Conservation (phyloP, 2,329 filamentous ascomycete genomes). For the Beauveria caledonica region DNA sequence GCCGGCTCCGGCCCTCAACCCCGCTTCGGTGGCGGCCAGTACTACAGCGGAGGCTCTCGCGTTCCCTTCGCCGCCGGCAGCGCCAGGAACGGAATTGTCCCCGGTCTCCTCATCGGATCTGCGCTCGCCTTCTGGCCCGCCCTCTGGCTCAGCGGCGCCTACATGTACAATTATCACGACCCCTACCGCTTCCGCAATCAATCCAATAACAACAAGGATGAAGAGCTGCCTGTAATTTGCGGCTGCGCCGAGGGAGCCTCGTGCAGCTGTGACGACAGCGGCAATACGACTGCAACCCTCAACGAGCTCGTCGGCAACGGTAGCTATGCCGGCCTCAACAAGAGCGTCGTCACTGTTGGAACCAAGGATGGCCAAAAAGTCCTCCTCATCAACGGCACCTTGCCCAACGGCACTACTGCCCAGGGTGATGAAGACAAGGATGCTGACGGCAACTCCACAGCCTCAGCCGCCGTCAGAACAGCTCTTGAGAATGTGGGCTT, state of each 20-base stretch:
- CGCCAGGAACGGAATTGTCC: constrained; percentile 37
- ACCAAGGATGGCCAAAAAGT: constrained; percentile 54
- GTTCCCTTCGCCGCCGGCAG: constrained; percentile 53
- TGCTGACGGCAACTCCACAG: constrained; percentile 31
- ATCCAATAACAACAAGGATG: constrained; percentile 33
- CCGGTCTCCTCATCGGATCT: constrained; percentile 40
- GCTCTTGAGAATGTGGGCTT: constrained; percentile 35
- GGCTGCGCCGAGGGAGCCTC: constrained; percentile 41
- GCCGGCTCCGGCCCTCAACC: constrained; percentile 50
- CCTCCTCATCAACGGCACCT: constrained; percentile 67
- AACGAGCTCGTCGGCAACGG: constrained; percentile 58
- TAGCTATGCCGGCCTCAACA: constrained; percentile 50
- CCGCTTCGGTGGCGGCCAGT: constrained; percentile 52
- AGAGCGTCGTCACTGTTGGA: constrained; percentile 52
- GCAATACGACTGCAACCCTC: constrained; percentile 50
- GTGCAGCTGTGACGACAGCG: constrained; percentile 61
- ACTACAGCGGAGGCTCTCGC: constrained; percentile 58
- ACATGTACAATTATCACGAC: constrained; percentile 43
- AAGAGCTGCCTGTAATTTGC: constrained; percentile 29
- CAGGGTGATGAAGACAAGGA: constrained; percentile 26
- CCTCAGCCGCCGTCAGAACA: constrained; percentile 23
- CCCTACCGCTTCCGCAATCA: constrained; percentile 43
- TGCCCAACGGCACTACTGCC: constrained; percentile 59
- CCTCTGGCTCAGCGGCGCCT: constrained; percentile 55
- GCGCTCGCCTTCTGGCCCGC: constrained; percentile 54